Percentiles rank a stretch among this genome's conserved stretches.
These are phyloP conservation scores for Parafenestella ontariensis DNA, from an alignment of 2,329 filamentous ascomycete genomes.

Conservation along the genomic window DNA sequence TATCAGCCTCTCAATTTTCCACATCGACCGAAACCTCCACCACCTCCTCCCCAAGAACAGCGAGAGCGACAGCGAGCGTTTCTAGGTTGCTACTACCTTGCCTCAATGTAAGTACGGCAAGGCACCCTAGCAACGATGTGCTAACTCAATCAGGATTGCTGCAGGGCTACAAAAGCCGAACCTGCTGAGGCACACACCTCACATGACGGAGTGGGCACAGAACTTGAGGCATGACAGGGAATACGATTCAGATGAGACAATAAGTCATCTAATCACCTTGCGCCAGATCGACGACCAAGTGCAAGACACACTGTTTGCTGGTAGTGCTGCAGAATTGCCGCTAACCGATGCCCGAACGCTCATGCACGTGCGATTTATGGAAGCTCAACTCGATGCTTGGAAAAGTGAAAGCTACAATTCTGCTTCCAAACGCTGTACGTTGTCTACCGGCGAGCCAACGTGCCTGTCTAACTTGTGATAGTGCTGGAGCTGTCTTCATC, in stretches of 20 bases:
- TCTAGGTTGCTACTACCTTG: conserved; percentile 44
- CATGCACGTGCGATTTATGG: conserved; percentile 39
- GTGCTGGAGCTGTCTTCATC: conserved; percentile 38
- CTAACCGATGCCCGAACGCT: conserved; percentile 36
- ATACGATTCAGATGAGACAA: conserved; percentile 34
- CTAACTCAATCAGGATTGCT: conserved; percentile 29
- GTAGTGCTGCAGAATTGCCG: conserved; percentile 25
- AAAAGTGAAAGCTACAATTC: conserved; percentile 18
- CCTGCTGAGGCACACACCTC: conserved; percentile 35
- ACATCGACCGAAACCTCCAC: conserved; percentile 17
- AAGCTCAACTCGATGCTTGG: conserved; percentile 37
- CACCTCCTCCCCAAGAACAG: conserved; percentile 20
- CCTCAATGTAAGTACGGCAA: conserved; percentile 33
- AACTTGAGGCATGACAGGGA: conserved; percentile 27
- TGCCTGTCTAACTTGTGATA: conserved; percentile 1
- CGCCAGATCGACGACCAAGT: conserved; percentile 45
- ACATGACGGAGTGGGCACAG: conserved; percentile 38
- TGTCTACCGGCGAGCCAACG: background rate
- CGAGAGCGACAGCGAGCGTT: conserved; percentile 40
- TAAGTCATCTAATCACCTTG: conserved; percentile 32
- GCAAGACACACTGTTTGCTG: conserved; percentile 36
- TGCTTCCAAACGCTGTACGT: conserved; percentile 29
- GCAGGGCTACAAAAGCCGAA: conserved; percentile 42
- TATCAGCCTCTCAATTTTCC: conserved; percentile 24
- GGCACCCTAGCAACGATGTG: background rate